These are phyloP conservation scores for Hirschfeldia incana DNA, from an alignment of 345 rosid species.

Conservation along the genomic window DNA sequence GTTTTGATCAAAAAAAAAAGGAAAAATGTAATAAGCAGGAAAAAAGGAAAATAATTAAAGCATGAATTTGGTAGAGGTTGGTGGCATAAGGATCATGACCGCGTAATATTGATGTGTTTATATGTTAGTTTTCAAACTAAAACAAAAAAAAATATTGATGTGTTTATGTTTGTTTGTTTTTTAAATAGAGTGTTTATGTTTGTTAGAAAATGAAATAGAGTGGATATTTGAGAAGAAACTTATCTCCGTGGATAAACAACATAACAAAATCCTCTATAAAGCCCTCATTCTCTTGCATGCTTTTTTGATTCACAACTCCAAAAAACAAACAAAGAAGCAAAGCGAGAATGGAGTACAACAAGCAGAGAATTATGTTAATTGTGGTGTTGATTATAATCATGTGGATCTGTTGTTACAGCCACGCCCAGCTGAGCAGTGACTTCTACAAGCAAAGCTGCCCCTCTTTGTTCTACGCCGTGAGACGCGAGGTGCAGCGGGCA, in stretches of 20 bases:
- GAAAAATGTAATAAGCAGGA: not conserved
- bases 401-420: not conserved
- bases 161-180: not conserved
- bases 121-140: too few species aligned
- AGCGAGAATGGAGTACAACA: constrained; percentile 13
- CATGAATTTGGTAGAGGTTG: constrained; percentile 16
- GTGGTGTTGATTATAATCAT: not conserved
- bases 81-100: constrained; percentile 22
- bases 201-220: not conserved
- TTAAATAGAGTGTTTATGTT: not conserved
- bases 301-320: not conserved
- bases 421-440: constrained; percentile 56
- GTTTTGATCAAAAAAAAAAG: too few species aligned
- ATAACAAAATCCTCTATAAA: not conserved
- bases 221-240: not conserved
- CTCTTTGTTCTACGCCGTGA: constrained; percentile 43
- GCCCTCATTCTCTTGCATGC: not conserved
- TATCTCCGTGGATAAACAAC: not conserved
- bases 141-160: not conserved
- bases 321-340: not conserved
- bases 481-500: constrained; percentile 49
- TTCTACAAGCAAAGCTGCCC: constrained; percentile 69
- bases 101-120: not conserved
- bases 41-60: not conserved
- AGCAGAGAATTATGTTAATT: constrained; percentile 1